Percentiles rank a stretch among this genome's conserved stretches.
Conservation (phyloP, 257 asterid species). For the Orobanche coerulescens region DNA sequence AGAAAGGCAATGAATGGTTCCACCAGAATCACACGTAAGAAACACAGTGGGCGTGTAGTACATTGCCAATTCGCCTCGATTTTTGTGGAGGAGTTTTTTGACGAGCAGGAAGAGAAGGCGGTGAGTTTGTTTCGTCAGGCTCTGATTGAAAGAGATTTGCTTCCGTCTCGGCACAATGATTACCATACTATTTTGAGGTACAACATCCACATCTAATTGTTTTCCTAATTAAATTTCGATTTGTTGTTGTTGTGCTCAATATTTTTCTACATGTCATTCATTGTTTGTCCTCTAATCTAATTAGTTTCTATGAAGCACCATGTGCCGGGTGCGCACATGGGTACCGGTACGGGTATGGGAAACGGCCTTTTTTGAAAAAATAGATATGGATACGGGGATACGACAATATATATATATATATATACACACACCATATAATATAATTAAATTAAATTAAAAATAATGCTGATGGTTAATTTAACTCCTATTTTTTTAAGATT, state of each 20-base stretch:
- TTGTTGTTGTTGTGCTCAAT: neutral
- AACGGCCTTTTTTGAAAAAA: too few species aligned
- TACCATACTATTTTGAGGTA: conserved; percentile 84
- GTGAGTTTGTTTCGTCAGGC: conserved; percentile 53
- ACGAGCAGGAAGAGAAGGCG: conserved; percentile 74
- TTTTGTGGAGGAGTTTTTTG: conserved; percentile 61
- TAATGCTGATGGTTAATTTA: too few species aligned
- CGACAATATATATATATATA: too few species aligned
- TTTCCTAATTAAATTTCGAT: neutral
- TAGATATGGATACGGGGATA: too few species aligned
- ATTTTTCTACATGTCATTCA: neutral
- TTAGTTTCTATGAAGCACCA: neutral
- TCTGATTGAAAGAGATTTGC: conserved; percentile 64
- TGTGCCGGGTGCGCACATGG: too few species aligned
- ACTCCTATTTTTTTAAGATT: too few species aligned
- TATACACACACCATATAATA: too few species aligned
- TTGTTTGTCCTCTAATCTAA: conserved; percentile 6
- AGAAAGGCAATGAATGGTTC: conserved; percentile 38
- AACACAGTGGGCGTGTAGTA: conserved; percentile 34
- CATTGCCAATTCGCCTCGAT: conserved; percentile 70
- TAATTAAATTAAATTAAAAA: too few species aligned
- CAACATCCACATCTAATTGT: conserved; percentile 3
- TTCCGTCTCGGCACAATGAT: conserved; percentile 80
- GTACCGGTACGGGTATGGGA: too few species aligned
- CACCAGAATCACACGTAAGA: conserved; percentile 23